These are phyloP conservation scores for Magnusiomyces magnusii DNA, from an alignment of 1,139 yeast genomes.

Conservation along the genomic window DNA sequence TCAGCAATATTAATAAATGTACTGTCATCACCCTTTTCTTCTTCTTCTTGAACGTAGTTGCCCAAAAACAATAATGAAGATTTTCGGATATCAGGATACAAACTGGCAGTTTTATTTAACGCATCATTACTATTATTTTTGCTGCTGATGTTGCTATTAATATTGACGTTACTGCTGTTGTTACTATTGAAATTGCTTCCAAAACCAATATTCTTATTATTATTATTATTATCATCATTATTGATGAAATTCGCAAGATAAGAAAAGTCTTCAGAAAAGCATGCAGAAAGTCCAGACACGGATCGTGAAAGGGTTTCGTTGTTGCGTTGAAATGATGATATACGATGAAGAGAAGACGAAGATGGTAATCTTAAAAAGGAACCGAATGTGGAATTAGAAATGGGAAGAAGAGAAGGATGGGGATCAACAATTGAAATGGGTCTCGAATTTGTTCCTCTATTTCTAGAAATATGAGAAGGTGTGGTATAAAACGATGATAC, in stretches of 20 bases:
- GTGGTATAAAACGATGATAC: no score
- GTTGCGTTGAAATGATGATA: neutral
- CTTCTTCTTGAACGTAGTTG: conserved; percentile 2
- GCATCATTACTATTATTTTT: neutral
- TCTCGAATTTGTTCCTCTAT: neutral
- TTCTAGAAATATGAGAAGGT: neutral
- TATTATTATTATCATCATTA: neutral
- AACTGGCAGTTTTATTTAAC: neutral
- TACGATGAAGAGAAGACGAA: neutral
- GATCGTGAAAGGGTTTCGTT: neutral
- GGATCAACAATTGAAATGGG: neutral
- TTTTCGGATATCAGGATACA: conserved; percentile 9
- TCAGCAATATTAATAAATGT: neutral
- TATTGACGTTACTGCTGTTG: no score
- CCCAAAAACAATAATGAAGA: conserved; percentile 11
- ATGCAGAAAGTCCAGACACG: conserved; percentile 6
- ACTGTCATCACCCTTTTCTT: neutral
- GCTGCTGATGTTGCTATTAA: no score
- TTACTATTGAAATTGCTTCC: no score
- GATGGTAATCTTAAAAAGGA: neutral
- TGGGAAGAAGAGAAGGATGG: neutral
- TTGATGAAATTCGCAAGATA: conserved; percentile 11
- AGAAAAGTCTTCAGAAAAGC: conserved; percentile 12
- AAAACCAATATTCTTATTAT: neutral
- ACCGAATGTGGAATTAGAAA: neutral